Evolutionary conservation across 148 eudicot species (phyloP), one percentile per base, ranked within the genome.

Genomic region (Linanthus parryae): DNA sequence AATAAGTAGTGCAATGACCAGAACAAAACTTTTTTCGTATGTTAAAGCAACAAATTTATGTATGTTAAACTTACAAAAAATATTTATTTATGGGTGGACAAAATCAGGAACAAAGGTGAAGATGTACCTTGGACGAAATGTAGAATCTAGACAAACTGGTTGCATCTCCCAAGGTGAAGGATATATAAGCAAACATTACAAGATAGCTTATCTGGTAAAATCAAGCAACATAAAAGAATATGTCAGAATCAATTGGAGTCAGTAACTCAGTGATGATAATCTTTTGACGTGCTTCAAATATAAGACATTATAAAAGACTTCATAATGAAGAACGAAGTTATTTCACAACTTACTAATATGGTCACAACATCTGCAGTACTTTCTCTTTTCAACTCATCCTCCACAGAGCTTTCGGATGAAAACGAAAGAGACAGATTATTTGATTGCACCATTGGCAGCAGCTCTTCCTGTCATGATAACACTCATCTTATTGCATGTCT

Each of bases 181-280:
- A 75, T 63, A 79, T 72, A 58, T 79, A 79, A 66, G 73, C 81
- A 57, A 79, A 72, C 85, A 79, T 79, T 67, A 79, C 85, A 70
- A 79, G 78, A 66, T 75, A 79, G 75, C 85, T 79, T 69, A 75
- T 66, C 85, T 79, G 75, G 55, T 48, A 19, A 18, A 29, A 57
- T n/a, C n/a, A n/a, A n/a, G n/a, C n/a, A n/a, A n/a, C n/a, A n/a
- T n/a, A n/a, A n/a, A n/a, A n/a, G n/a, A n/a, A n/a, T n/a, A n/a
- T n/a, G n/a, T n/a, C n/a, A n/a, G n/a, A n/a, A n/a, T n/a, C n/a
- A n/a, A n/a, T n/a, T n/a, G n/a, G n/a, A n/a, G n/a, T n/a, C n/a
- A n/a, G n/a, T n/a, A n/a, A n/a, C n/a, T n/a, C n/a, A n/a, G n/a
- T n/a, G n/a, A n/a, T n/a, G n/a, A n/a, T n/a, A n/a, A n/a, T n/a